These are phyloP conservation scores for Pseudozyma sp. DNA, from an alignment of 1,284 basidiomycete genomes.

Conservation along the genomic window DNA sequence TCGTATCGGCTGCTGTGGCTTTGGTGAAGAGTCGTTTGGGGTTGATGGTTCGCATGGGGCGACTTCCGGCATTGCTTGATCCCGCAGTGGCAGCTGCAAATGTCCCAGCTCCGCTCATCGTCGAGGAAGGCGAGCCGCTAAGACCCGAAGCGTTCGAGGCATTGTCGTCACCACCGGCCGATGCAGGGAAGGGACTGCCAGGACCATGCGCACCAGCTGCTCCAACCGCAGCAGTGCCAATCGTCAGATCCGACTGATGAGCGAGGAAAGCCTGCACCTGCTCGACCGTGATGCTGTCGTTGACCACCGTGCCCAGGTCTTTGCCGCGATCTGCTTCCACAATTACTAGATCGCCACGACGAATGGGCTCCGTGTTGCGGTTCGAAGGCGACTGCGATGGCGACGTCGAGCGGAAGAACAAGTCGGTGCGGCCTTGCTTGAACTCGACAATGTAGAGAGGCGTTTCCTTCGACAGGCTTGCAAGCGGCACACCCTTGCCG, in stretches of 20 bases:
- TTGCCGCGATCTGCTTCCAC: slow-evolving; percentile 96
- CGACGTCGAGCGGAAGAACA: slow-evolving; percentile 78
- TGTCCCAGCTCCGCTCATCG: slow-evolving; percentile 4
- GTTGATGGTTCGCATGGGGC: slow-evolving; percentile 69
- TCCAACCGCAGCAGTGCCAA: slow-evolving; percentile 27
- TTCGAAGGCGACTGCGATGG: slow-evolving; percentile 27
- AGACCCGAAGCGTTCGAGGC: slow-evolving; percentile 22
- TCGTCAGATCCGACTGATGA: slow-evolving; percentile 57
- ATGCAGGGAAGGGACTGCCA: background rate
- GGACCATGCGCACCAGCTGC: slow-evolving; percentile 16
- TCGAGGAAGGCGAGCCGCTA: slow-evolving; percentile 25
- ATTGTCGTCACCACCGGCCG: slow-evolving; percentile 22
- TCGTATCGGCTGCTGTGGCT: slow-evolving; percentile 81
- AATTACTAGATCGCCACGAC: slow-evolving; percentile 89
- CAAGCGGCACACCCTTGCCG: slow-evolving; percentile 88
- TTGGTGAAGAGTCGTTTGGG: slow-evolving; percentile 97
- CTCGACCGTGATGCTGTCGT: slow-evolving; percentile 75
- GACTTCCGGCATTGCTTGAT: slow-evolving; percentile 9
- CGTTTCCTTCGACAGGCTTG: slow-evolving; percentile 81
- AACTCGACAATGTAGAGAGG: slow-evolving; percentile 97
- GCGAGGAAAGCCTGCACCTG: slow-evolving; percentile 78
- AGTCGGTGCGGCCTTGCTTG: slow-evolving; percentile 93
- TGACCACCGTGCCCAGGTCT: slow-evolving; percentile 83
- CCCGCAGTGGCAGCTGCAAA: background rate
- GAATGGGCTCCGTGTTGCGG: slow-evolving; percentile 70